Evolutionary conservation across 331 rosid genomes (phyloP).

Genomic region (Telfairia occidentalis): DNA sequence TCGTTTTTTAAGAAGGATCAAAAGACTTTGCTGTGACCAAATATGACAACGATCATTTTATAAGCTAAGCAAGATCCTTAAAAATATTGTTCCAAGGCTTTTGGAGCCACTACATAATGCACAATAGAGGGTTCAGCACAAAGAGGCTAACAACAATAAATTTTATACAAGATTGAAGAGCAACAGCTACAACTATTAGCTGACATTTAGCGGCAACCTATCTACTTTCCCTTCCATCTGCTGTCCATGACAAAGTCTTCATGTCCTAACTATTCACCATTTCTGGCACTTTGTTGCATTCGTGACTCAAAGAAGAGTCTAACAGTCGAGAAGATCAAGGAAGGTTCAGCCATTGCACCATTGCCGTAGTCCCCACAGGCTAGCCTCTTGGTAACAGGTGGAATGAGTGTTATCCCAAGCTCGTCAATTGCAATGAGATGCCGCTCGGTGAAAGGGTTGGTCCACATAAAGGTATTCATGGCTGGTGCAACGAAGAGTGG

Average conservation of each 20-base stretch:
- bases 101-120: constrained; percentile 5
- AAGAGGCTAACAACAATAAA: background rate
- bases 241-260: constrained; percentile 1
- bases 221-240: background rate
- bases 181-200: background rate
- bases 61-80: background rate
- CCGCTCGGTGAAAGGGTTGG: constrained; percentile 60
- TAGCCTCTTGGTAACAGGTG: constrained; percentile 37
- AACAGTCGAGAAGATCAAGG: constrained; percentile 39
- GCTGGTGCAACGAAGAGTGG: constrained; percentile 80
- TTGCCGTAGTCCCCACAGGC: constrained; percentile 41
- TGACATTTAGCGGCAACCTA: background rate
- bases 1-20: background rate
- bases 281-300: constrained; percentile 24
- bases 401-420: constrained; percentile 63
- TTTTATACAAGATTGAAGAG: constrained; percentile 9
- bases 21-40: background rate
- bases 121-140: background rate
- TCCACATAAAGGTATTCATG: constrained; percentile 68
- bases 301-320: constrained; percentile 35
- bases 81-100: background rate
- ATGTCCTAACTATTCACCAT: constrained; percentile 14
- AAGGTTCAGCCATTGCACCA: constrained; percentile 80
- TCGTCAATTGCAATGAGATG: constrained; percentile 54
- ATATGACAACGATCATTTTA: background rate